Conservation (phyloP, 768 basidiomycete species). For the Mycena filopes region DNA sequence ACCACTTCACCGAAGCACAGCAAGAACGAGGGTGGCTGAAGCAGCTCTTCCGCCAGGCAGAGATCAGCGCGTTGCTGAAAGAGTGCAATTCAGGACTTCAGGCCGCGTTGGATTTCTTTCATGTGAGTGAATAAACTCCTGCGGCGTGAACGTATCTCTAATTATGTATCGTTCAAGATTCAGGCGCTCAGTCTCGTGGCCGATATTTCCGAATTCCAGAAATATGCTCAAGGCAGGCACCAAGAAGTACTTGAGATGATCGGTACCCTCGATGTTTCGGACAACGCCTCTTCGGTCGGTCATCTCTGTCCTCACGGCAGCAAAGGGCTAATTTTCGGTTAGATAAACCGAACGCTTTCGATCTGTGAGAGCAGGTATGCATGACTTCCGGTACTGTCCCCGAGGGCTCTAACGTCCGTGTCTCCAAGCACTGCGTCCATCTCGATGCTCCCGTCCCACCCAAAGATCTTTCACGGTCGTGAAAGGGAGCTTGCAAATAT, state of each 20-base stretch:
- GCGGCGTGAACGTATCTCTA: no score
- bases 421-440: background rate
- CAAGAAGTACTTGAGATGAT: conserved; percentile 4
- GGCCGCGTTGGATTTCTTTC: background rate
- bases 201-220: background rate
- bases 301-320: background rate
- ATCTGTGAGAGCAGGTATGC: background rate
- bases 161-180: background rate
- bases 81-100: background rate
- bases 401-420: no score
- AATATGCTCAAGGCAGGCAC: background rate
- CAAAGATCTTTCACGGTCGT: no score
- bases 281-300: background rate
- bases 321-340: background rate
- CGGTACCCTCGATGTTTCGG: background rate
- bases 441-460: background rate
- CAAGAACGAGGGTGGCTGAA: background rate
- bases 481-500: no score
- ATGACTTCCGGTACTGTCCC: no score
- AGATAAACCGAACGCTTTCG: background rate
- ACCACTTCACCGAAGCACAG: background rate
- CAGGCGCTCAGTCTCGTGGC: background rate
- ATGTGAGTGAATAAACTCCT: background rate
- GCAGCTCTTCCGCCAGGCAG: background rate
- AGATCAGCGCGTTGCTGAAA: no score